Conservation (phyloP, 2,329 filamentous ascomycete genomes). For the Ambrosiella beaveri region DNA sequence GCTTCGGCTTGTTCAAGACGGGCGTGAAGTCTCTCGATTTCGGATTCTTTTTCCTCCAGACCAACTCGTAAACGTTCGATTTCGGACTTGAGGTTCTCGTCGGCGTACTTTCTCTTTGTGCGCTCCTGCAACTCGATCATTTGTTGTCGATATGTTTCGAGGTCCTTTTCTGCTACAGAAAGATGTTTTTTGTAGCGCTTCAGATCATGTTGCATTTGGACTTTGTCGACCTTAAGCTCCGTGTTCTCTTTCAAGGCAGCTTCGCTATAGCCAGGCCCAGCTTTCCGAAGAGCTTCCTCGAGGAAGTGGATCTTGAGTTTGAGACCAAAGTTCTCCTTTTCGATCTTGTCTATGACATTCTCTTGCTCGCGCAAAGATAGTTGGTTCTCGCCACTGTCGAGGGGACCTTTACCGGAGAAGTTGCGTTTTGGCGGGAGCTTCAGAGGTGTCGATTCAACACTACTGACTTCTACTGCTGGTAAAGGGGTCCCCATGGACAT, state of each 20-base stretch:
- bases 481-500: slow-evolving; percentile 26
- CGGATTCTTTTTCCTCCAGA: slow-evolving; percentile 40
- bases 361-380: slow-evolving; percentile 88
- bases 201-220: slow-evolving; percentile 77
- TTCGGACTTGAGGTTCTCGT: slow-evolving; percentile 49
- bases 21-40: slow-evolving; percentile 42
- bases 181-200: slow-evolving; percentile 74
- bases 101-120: slow-evolving; percentile 56
- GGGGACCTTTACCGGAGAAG: slow-evolving; percentile 41
- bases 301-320: slow-evolving; percentile 96
- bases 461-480: slow-evolving; percentile 52
- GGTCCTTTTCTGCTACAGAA: slow-evolving; percentile 63
- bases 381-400: slow-evolving; percentile 67
- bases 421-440: slow-evolving; percentile 47
- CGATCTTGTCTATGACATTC: slow-evolving; percentile 84
- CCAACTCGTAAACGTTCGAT: slow-evolving; percentile 38
- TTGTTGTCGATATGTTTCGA: slow-evolving; percentile 69
- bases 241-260: slow-evolving; percentile 86
- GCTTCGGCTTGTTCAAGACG: slow-evolving; percentile 32
- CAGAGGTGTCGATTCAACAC: slow-evolving; percentile 67
- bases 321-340: slow-evolving; percentile 95
- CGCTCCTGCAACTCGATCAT: slow-evolving; percentile 70
- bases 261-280: slow-evolving; percentile 78
- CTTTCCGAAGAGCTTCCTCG: slow-evolving; percentile 74
- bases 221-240: slow-evolving; percentile 81